Conservation (phyloP, 2,329 filamentous ascomycete species). For the Botryotinia globosa region DNA sequence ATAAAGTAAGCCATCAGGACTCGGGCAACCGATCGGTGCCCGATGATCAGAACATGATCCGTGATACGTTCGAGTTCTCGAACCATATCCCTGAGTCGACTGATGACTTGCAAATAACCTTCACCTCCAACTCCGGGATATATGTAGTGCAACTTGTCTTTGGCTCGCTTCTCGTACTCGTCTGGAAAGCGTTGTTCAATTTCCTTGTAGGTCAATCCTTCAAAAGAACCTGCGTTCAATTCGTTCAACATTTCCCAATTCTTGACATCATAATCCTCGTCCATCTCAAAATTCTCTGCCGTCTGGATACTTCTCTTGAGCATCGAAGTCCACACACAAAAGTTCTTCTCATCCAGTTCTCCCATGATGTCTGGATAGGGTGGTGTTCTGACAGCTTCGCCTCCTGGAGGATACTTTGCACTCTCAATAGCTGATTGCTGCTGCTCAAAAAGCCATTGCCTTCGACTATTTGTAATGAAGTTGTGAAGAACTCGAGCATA, state of each 20-base stretch:
- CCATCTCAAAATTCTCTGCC: constrained; percentile 80
- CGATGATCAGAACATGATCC: constrained; percentile 89
- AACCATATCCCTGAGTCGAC: constrained; percentile 90
- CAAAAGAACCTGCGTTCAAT: constrained; percentile 87
- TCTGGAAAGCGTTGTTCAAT: constrained; percentile 76
- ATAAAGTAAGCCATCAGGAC: constrained; percentile 97
- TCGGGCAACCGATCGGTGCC: constrained; percentile 86
- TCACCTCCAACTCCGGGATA: constrained; percentile 96
- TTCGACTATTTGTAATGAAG: constrained; percentile 79
- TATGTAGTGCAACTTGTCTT: constrained; percentile 91
- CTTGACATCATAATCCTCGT: constrained; percentile 95
- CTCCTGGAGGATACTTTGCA: constrained; percentile 77
- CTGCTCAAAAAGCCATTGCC: constrained; percentile 80
- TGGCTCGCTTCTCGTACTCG: constrained; percentile 75
- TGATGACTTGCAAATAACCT: constrained; percentile 95
- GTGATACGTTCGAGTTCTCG: constrained; percentile 96
- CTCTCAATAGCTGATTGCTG: constrained; percentile 65
- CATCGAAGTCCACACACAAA: constrained; percentile 99
- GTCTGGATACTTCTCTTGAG: constrained; percentile 85
- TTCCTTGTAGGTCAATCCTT: constrained; percentile 91
- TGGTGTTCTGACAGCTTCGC: constrained; percentile 84
- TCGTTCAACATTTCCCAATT: constrained; percentile 98
- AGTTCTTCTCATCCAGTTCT: constrained; percentile 76
- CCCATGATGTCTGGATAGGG: constrained; percentile 83
- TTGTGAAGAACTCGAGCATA: constrained; percentile 77